A percentile compares a stretch with the other conserved stretches of the same genome.
Conservation (phyloP, 768 basidiomycete genomes). For the Chiua virens region DNA sequence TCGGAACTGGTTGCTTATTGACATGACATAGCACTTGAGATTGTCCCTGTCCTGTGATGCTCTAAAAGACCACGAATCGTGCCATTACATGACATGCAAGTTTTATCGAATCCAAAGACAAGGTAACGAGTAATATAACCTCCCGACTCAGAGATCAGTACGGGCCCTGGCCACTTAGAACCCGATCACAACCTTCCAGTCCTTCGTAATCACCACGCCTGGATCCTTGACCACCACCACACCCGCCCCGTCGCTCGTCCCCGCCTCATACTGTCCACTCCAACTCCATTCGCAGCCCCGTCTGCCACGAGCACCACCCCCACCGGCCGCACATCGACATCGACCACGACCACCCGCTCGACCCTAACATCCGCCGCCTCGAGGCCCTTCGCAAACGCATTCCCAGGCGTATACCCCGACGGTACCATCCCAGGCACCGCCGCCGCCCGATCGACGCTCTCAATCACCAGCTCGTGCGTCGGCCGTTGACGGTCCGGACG, state of each 20-base stretch:
- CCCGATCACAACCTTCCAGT: slow-evolving; percentile 59
- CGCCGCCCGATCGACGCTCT: slow-evolving; percentile 59
- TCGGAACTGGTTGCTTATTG: too few relatives aligned
- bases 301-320: slow-evolving; percentile 46
- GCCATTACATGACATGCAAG: too few relatives aligned
- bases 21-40: too few relatives aligned
- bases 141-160: too few relatives aligned
- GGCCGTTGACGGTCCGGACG: not conserved
- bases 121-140: too few relatives aligned
- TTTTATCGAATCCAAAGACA: too few relatives aligned
- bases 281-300: slow-evolving; percentile 42
- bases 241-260: slow-evolving; percentile 59
- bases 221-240: slow-evolving; percentile 79
- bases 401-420: slow-evolving; percentile 49
- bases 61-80: too few relatives aligned
- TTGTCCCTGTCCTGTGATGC: too few relatives aligned
- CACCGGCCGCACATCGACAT: slow-evolving; percentile 61
- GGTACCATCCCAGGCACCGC: slow-evolving; percentile 46
- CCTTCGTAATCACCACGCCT: slow-evolving; percentile 50
- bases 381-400: slow-evolving; percentile 69
- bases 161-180: slow-evolving; percentile 9
- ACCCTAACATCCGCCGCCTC: slow-evolving; percentile 58
- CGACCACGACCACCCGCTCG: slow-evolving; percentile 80
- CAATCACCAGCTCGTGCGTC: slow-evolving; percentile 43
- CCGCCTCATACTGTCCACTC: slow-evolving; percentile 69